Base-by-base conservation (phyloP, 2,329 filamentous ascomycete species). In the Exophiala alcalophila region DNA sequence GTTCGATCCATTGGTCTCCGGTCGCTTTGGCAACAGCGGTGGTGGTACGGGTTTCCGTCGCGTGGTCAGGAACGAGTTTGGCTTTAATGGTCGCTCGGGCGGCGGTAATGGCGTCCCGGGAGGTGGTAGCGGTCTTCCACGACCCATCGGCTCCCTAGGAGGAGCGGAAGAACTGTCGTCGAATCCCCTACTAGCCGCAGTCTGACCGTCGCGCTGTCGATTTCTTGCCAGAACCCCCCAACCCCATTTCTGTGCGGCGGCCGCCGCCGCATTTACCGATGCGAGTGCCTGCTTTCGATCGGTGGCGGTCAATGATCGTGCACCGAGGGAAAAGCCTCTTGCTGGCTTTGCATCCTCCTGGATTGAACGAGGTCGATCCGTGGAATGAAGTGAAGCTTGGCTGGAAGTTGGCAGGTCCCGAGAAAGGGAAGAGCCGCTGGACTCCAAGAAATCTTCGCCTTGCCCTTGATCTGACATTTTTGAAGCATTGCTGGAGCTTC, bases 51-150 rank as follows among this genome's bases (percentile, higher is more conserved):
- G 73, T 56, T 84, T 87, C n/a, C 83, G 72, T 59, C 78, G 82
- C 3, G 81, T 77, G 1, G 81, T 70, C 19, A 71, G 71, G 45
- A 72, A 76, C 11, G 75, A 76, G 30, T 76, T 74, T 57, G 77
- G 79, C 5, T 77, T 57, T 4, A 56, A 74, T 44, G 71, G 76
- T 40, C 72, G 77, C 24, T 81, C 78, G 1, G 83, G 83, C 28
- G 72, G 78, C 2, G 89, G 88, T 1, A 94, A 72, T 3, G 89
- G 88, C 30, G 77, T 81, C 2, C 88, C 89, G 2, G 84, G 86
- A 6, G 88, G 87, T 32, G 87, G 88, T 12, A 94, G 69, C 1
- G 88, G 88, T 55, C 84, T 83, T 0, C 88, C 88, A 26, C 88
- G 77, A 1, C 89, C 89, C 70, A 94, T 88, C 2, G 88, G 88